Percentiles rank a stretch among this genome's conserved stretches.
Evolutionary conservation across 2,329 filamentous ascomycete genomes (phyloP).

Genomic region (Diaporthe velutina): DNA sequence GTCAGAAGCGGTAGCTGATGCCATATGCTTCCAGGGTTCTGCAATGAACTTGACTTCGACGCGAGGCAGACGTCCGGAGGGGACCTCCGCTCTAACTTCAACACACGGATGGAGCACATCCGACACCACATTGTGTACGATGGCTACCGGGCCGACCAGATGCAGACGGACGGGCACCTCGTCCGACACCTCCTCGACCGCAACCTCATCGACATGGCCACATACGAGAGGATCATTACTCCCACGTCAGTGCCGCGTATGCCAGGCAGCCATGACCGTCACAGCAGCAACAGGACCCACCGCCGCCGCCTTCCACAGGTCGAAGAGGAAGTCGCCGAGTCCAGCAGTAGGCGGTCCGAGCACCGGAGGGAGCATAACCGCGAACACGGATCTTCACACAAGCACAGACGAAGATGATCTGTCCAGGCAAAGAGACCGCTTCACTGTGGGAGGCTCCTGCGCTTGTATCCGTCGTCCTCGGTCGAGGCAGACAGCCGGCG

Average conservation of each 20-base stretch:
- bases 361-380: background rate
- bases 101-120: conserved; percentile 63
- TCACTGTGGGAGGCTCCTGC: background rate
- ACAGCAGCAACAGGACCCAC: background rate
- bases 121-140: conserved; percentile 55
- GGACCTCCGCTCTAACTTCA: conserved; percentile 48
- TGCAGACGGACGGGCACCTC: conserved; percentile 56
- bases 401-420: background rate
- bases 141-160: conserved; percentile 40
- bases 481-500: background rate
- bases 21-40: conserved; percentile 54
- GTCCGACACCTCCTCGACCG: conserved; percentile 52
- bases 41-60: conserved; percentile 53
- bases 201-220: conserved; percentile 45
- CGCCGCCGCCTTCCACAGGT: background rate
- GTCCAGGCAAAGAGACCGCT: background rate
- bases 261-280: background rate
- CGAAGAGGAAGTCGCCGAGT: conserved; percentile 13
- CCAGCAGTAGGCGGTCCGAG: conserved; percentile 3
- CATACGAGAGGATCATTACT: background rate
- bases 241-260: background rate
- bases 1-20: conserved; percentile 27
- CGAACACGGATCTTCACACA: background rate
- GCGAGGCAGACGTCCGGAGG: conserved; percentile 32
- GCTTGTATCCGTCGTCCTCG: background rate